Evolutionary conservation across 768 basidiomycete species (phyloP).

Genomic region (Harrya chromipes): DNA sequence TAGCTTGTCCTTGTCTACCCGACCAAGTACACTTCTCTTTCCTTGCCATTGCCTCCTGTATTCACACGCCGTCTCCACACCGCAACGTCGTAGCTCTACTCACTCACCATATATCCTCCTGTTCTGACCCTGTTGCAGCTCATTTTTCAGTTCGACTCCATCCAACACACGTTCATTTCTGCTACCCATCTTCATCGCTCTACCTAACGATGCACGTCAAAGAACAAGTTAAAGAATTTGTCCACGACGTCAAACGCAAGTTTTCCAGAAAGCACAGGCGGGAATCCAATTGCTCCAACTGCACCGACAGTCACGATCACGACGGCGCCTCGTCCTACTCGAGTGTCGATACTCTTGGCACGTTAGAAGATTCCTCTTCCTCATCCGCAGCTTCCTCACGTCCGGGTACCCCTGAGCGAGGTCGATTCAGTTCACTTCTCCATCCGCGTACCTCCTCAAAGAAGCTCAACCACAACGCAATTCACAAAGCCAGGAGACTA

Average conservation of each 20-base stretch:
- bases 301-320: conserved; percentile 1
- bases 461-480: conserved; percentile 1
- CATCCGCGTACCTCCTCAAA: conserved; percentile 10
- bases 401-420: conserved; percentile 1
- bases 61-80: too few species aligned
- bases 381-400: conserved; percentile 15
- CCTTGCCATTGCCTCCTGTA: too few species aligned
- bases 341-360: conserved; percentile 7
- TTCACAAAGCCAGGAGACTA: conserved; percentile 6
- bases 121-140: background rate
- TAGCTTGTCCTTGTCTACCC: background rate
- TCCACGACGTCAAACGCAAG: conserved; percentile 32
- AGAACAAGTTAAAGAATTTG: conserved; percentile 26
- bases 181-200: too few species aligned
- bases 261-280: conserved; percentile 27
- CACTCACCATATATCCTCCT: background rate
- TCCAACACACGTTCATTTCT: conserved; percentile 6
- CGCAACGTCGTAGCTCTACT: too few species aligned
- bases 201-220: conserved; percentile 29
- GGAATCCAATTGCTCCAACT: conserved; percentile 10
- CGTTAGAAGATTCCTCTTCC: conserved; percentile 7
- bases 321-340: conserved; percentile 15
- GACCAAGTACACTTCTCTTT: too few species aligned
- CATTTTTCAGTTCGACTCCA: background rate
- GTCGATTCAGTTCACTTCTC: conserved; percentile 11